Conservation (phyloP, 345 rosid genomes). For the Noccaea caerulescens region DNA sequence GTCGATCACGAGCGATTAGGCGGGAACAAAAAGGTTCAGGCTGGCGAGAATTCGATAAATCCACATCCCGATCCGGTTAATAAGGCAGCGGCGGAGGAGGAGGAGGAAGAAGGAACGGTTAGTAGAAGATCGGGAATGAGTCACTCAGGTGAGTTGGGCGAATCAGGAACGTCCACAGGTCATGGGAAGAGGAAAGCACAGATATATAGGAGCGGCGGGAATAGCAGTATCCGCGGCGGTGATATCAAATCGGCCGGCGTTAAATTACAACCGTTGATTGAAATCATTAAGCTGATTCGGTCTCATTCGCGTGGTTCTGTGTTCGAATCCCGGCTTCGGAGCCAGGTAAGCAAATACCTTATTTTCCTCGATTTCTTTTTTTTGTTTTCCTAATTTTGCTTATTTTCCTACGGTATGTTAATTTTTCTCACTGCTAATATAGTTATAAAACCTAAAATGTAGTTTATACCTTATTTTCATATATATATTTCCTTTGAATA, state of each 20-base stretch:
- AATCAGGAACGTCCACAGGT: conserved; percentile 65
- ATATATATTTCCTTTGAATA: background rate
- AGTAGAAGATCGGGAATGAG: conserved; percentile 42
- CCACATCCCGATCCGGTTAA: conserved; percentile 46
- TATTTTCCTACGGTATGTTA: conserved; percentile 26
- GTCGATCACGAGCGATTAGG: conserved; percentile 34
- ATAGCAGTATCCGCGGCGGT: conserved; percentile 28
- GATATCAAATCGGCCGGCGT: conserved; percentile 30
- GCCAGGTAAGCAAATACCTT: conserved; percentile 51
- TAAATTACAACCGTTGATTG: conserved; percentile 62
- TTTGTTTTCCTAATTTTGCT: background rate
- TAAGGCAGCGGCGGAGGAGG: conserved; percentile 29
- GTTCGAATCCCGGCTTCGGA: conserved; percentile 54
- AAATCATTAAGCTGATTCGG: conserved; percentile 52
- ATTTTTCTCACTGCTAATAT: background rate
- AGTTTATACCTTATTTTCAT: background rate
- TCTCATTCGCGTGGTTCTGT: conserved; percentile 54
- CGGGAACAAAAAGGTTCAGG: conserved; percentile 30
- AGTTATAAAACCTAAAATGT: background rate
- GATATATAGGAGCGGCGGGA: conserved; percentile 39
- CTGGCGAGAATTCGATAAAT: conserved; percentile 36
- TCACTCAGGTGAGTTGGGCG: conserved; percentile 48
- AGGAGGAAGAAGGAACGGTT: conserved; percentile 33
- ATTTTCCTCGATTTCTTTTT: conserved; percentile 21
- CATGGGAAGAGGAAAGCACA: conserved; percentile 41